A percentile compares a stretch with the other conserved stretches of the same genome.
Evolutionary conservation across 2,329 filamentous ascomycete genomes (phyloP).

Genomic region (Colletotrichum sublineola): DNA sequence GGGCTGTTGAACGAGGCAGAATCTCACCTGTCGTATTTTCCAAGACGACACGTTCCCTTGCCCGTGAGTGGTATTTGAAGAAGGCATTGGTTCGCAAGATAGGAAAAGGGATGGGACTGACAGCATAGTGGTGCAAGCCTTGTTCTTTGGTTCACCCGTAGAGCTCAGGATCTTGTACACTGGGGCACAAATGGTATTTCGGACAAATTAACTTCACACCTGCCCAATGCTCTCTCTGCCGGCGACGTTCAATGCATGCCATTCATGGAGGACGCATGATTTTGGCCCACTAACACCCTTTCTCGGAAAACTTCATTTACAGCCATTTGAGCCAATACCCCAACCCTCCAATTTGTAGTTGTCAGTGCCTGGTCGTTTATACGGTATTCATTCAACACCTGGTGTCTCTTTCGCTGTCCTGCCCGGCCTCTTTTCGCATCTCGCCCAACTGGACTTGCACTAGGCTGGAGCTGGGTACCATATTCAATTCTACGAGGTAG

Average conservation of each 20-base stretch:
- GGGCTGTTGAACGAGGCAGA: slow-evolving; percentile 79
- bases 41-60: slow-evolving; percentile 80
- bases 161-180: not conserved
- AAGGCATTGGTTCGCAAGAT: slow-evolving; percentile 86
- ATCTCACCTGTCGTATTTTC: slow-evolving; percentile 81
- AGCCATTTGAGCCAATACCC: not conserved
- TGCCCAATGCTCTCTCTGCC: not conserved
- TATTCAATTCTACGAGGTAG: not conserved
- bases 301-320: not conserved
- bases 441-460: not conserved
- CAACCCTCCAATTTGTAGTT: not conserved
- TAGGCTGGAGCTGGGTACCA: too few species aligned
- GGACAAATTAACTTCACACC: not conserved
- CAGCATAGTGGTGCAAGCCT: slow-evolving; percentile 18
- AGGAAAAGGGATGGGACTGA: slow-evolving; percentile 79
- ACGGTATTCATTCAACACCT: not conserved
- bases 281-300: not conserved
- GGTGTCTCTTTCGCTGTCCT: not conserved
- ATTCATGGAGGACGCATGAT: too few species aligned
- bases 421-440: slow-evolving; percentile 6
- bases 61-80: slow-evolving; percentile 86
- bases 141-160: not conserved
- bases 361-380: not conserved
- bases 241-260: not conserved
- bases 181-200: not conserved